Base-by-base conservation (phyloP, 768 basidiomycete genomes). In the Albatrellus ellisii region DNA sequence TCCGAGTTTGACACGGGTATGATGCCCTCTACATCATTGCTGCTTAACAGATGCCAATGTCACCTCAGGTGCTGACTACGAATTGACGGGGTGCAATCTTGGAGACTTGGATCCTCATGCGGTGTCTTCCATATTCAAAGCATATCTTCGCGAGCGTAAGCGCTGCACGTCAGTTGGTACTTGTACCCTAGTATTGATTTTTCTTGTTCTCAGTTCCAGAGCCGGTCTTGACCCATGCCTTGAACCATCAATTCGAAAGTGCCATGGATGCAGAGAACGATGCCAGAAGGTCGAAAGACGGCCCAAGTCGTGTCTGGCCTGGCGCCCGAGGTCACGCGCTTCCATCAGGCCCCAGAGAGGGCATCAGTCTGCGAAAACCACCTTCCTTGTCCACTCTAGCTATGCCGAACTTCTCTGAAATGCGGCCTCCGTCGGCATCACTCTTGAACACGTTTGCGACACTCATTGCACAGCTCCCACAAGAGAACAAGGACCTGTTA, bases 21-120 rank as follows among this genome's bases (percentile, higher is more conserved):
- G 66, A 67, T 50, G 42, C 41, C 34, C 40, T 32, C 36, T 21
- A 18, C 34, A 21, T 21, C 21, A 29, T 17, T 26, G 34, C 35
- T 42, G 33, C 51, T 32, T 35, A n/a, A 26, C 27, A n/a, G 21
- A 26, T 33, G 20, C 14, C 14, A 15, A 17, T 33, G 27, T 20
- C 46, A 34, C 12, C 14, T 17, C 53, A 80, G 88, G 90, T 44
- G 83, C 80, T 39, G 92, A 97, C 62, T 88, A 80, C 52, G 80
- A 90, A 54, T 73, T 97, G 63, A 62, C 68, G 29, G 73, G 75
- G 47, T 83, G 79, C 48, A 71, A 72, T 38, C 90, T 89, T 20
- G 77, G 83, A 6, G 90, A 97, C 54, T 62, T 97, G 26, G 92
- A 97, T 55, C 92, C 92, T 36, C 90, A 97, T 58, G 87, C 89